Conservation (phyloP, 805 yeast genomes). For the Yarrowia divulgata region DNA sequence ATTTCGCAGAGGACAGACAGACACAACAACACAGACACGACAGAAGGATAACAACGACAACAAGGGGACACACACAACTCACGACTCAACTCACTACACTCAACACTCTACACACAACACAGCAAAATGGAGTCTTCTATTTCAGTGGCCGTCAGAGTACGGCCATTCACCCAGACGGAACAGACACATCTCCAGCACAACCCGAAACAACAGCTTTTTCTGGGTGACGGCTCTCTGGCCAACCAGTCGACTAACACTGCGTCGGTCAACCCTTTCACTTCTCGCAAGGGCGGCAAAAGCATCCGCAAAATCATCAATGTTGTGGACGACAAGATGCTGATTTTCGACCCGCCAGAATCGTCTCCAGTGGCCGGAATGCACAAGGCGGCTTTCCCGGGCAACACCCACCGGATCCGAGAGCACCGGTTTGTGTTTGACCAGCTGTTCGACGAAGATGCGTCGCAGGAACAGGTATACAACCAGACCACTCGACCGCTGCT, state of each 20-base stretch:
- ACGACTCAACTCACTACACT: background rate
- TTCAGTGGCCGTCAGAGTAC: constrained; percentile 60
- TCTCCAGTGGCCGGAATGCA: constrained; percentile 66
- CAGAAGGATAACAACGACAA: background rate
- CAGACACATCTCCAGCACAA: constrained; percentile 55
- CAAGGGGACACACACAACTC: background rate
- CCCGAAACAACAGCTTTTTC: constrained; percentile 54
- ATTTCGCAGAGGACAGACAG: background rate
- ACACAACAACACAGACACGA: background rate
- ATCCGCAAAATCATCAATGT: constrained; percentile 76
- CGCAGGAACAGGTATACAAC: constrained; percentile 72
- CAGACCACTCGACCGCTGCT: constrained; percentile 74
- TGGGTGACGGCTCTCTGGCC: constrained; percentile 64
- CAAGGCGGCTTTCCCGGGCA: constrained; percentile 49
- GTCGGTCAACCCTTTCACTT: constrained; percentile 42
- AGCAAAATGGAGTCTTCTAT: constrained; percentile 34
- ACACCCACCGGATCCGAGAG: constrained; percentile 65
- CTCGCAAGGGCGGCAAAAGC: constrained; percentile 51
- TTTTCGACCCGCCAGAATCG: constrained; percentile 82
- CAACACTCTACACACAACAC: constrained; percentile 1
- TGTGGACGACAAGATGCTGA: constrained; percentile 83
- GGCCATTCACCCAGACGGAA: constrained; percentile 79
- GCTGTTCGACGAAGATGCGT: constrained; percentile 68
- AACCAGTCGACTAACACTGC: constrained; percentile 41
- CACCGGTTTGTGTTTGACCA: constrained; percentile 83